Evolutionary conservation across 208 protist genomes (phyloP).

Genomic region (Jaenimonas drosophilae): DNA sequence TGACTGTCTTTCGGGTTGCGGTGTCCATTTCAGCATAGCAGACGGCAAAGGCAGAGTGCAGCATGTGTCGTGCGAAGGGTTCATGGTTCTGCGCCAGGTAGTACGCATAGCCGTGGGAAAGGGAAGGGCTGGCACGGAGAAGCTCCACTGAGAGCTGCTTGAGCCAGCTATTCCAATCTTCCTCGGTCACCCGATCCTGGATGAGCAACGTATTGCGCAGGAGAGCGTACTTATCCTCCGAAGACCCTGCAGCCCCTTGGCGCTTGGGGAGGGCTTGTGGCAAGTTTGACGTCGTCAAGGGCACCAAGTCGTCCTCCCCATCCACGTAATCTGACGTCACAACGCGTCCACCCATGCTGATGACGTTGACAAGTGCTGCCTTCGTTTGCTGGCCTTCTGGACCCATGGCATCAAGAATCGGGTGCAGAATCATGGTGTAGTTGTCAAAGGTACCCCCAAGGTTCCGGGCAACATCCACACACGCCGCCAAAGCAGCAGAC

Average conservation of each 20-base stretch:
- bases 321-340: not conserved
- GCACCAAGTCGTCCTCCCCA: not conserved
- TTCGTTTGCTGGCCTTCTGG: slow-evolving; percentile 8
- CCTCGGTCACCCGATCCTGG: slow-evolving; percentile 36
- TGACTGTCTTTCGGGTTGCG: slow-evolving; percentile 33
- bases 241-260: too few relatives aligned
- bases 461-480: slow-evolving; percentile 55
- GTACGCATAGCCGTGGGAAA: slow-evolving; percentile 62
- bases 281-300: too few relatives aligned
- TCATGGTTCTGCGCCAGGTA: slow-evolving; percentile 73
- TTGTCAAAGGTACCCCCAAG: slow-evolving; percentile 78
- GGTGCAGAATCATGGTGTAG: slow-evolving; percentile 61
- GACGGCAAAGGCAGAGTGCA: slow-evolving; percentile 82
- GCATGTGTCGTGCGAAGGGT: slow-evolving; percentile 83
- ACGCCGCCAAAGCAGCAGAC: not conserved
- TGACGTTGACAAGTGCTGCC: not conserved
- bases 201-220: slow-evolving; percentile 14
- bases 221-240: not conserved
- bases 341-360: not conserved
- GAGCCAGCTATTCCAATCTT: slow-evolving; percentile 81
- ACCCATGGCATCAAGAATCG: slow-evolving; percentile 52
- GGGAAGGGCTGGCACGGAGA: slow-evolving; percentile 69
- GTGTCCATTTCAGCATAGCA: slow-evolving; percentile 75
- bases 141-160: slow-evolving; percentile 74
- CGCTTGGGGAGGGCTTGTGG: not conserved